Evolutionary conservation across 2,329 filamentous ascomycete genomes (phyloP).

Genomic region (Ceratocystis destructans): DNA sequence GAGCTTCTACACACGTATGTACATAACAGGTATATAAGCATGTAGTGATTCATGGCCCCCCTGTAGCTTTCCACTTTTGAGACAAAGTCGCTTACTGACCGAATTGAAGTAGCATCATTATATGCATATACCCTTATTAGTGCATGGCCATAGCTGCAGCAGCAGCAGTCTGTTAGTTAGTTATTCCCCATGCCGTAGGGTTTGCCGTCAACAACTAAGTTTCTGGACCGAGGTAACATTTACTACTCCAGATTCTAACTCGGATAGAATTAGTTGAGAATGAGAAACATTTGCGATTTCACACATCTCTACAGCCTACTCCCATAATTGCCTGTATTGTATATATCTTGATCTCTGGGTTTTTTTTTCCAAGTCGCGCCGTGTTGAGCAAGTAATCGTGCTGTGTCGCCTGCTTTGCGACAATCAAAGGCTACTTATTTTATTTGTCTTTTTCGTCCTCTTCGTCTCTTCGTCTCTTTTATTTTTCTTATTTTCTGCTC

Average conservation of each 20-base stretch:
- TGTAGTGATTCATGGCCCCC: background rate
- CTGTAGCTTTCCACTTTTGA: background rate
- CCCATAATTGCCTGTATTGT: background rate
- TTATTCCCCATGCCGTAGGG: background rate
- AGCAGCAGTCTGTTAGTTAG: background rate
- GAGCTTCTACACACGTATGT: background rate
- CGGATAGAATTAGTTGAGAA: too few relatives aligned
- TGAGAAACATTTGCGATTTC: too few relatives aligned
- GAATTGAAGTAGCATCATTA: background rate
- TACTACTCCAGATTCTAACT: background rate
- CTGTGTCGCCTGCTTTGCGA: background rate
- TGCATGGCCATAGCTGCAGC: background rate
- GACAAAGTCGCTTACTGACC: background rate
- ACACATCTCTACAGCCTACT: background rate
- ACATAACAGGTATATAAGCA: background rate
- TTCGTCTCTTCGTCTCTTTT: too few relatives aligned
- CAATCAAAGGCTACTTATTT: too few relatives aligned
- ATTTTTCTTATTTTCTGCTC: too few relatives aligned
- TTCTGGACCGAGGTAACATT: constrained; percentile 1
- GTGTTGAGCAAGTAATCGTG: background rate
- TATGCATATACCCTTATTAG: background rate
- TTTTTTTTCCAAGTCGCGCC: background rate
- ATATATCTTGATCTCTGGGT: background rate
- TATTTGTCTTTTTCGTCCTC: background rate
- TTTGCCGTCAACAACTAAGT: background rate